These are phyloP conservation scores for Arctium minus DNA, from an alignment of 129 eudicot genomes.

Conservation along the genomic window DNA sequence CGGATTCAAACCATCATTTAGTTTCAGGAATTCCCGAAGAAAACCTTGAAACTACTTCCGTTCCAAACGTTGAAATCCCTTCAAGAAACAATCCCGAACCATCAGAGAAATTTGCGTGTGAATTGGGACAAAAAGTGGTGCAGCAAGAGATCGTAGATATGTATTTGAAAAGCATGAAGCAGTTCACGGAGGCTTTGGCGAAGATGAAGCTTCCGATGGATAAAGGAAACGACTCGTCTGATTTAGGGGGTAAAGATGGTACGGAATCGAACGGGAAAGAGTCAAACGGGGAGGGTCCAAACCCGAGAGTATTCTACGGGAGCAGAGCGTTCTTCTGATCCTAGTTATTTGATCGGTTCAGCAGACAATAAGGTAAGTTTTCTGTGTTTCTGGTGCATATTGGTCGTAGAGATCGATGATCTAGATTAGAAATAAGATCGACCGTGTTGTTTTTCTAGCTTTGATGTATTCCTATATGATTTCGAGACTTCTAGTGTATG, in stretches of 20 bases:
- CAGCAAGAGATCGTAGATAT: slow-evolving; percentile 46
- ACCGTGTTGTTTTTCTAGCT: slow-evolving; percentile 17
- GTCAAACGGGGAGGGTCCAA: slow-evolving; percentile 30
- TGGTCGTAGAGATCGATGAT: background rate
- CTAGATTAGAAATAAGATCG: slow-evolving; percentile 16
- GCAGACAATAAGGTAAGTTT: background rate
- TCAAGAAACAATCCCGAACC: slow-evolving; percentile 12
- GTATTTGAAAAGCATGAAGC: slow-evolving; percentile 57
- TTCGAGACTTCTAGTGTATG: slow-evolving; percentile 5
- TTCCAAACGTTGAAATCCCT: background rate
- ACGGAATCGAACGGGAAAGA: slow-evolving; percentile 22
- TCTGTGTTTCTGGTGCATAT: background rate
- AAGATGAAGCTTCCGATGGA: slow-evolving; percentile 42
- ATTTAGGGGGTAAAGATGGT: slow-evolving; percentile 13
- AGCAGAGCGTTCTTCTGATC: slow-evolving; percentile 51
- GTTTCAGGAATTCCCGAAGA: slow-evolving; percentile 12
- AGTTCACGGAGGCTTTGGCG: slow-evolving; percentile 44
- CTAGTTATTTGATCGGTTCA: slow-evolving; percentile 16
- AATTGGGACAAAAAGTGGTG: slow-evolving; percentile 31
- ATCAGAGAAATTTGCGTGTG: slow-evolving; percentile 11
- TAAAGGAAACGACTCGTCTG: slow-evolving; percentile 9
- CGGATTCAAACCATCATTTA: background rate
- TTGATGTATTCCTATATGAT: background rate
- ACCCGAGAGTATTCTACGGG: slow-evolving; percentile 46
- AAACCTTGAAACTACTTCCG: slow-evolving; percentile 14